Conservation (phyloP, 23 red algal species). For the Agarophyton chilense region DNA sequence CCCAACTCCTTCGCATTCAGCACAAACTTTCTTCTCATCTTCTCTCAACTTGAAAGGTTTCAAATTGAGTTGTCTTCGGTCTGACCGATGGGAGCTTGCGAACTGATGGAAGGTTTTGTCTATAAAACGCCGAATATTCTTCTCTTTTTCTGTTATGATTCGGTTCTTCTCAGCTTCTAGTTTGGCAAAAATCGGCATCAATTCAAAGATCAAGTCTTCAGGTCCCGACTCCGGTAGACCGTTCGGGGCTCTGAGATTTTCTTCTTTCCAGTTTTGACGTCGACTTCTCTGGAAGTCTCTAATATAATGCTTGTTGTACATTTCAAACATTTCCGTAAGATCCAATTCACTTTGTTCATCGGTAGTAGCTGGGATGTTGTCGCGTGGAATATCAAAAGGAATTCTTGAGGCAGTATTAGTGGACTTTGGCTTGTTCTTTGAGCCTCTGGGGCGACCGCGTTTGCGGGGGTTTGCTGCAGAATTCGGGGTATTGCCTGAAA, state of each 20-base stretch:
- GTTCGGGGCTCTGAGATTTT: conserved; percentile 19
- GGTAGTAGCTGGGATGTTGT: background rate
- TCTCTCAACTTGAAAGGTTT: conserved; percentile 55
- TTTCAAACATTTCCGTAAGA: background rate
- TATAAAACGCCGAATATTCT: background rate
- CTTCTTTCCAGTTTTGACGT: background rate
- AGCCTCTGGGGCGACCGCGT: conserved; percentile 26
- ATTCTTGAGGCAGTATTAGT: background rate
- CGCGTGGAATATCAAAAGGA: background rate
- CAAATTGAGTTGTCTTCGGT: conserved; percentile 9
- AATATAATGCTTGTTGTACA: background rate
- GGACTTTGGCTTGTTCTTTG: conserved; percentile 1
- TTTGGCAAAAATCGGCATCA: conserved; percentile 48
- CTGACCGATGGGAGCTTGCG: conserved; percentile 33
- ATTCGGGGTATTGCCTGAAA: background rate
- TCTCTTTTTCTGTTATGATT: conserved; percentile 13
- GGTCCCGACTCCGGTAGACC: conserved; percentile 37
- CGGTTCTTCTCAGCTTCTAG: conserved; percentile 25
- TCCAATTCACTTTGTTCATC: background rate
- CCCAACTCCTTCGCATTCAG: conserved; percentile 69
- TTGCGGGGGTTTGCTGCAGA: background rate
- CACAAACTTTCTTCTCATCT: conserved; percentile 54
- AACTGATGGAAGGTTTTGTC: conserved; percentile 1
- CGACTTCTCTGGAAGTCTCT: background rate
- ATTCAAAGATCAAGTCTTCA: conserved; percentile 49